Evolutionary conservation across 2,329 filamentous ascomycete genomes (phyloP), one percentile per base, ranked within the genome.

Genomic region (Aspergillus fischeri): DNA sequence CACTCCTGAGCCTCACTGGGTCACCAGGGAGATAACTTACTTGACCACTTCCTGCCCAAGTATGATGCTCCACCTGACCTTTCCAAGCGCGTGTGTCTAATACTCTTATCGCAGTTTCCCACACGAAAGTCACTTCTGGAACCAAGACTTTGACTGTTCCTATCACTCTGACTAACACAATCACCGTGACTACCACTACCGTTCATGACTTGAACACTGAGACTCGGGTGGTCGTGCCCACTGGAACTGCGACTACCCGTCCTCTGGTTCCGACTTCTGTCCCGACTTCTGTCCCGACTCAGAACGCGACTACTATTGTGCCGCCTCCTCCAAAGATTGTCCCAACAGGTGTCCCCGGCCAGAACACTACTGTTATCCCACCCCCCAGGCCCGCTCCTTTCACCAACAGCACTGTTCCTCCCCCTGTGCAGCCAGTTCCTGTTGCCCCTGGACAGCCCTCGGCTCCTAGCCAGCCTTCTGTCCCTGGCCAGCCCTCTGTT

Each of bases 1-100:
- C 24, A 54, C 35, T 49, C 61, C 53, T 44, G 51, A 57, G 58
- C 60, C 64, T 32, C 44, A 56, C 53, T 55, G 55, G 42, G 63
- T 66, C 56, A 70, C 70, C 59, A 69, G 65, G 65, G 71, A 67
- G 21, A 65, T 67, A 54, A 74, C 71, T 27, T 63, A 59, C 54
- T 65, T 69, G 58, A 75, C 72, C 56, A 75, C 72, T 42, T 62
- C 61, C 51, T 69, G 65, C 65, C 70, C 72, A 58, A 67, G 70
- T 73, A 67, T 60, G 68, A 28, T 28, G 5, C n/a, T 35, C 20
- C 20, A 7, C 45, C 10, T 47, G 44, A 47, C 21, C 44, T 24
- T 24, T 47, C 14, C 14, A 21, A 41, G 9, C 4, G 3, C 28
- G 10, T 14, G n/a, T 25, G 38, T 35, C 38, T 56, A 29, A 55